phyloP scores from a whole-genome alignment of 1,284 basidiomycete genomes.

The Schizopora paradoxa region DNA sequence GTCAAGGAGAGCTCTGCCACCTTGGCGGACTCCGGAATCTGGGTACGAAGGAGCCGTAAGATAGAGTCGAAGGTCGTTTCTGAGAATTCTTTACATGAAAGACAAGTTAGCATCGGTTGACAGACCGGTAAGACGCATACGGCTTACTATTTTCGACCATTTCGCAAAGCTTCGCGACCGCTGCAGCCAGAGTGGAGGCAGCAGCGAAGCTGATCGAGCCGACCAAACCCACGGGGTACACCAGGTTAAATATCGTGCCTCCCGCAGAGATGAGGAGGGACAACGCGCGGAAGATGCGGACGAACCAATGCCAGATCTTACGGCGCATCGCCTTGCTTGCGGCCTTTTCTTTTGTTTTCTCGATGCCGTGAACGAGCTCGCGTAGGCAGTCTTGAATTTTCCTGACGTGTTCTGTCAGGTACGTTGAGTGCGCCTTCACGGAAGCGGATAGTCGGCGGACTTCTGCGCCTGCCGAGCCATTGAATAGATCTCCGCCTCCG shows the following conservation, averaged over 20 bases:
- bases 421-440: conserved; percentile 3
- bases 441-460: not conserved
- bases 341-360: conserved; percentile 12
- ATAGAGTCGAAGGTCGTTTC: conserved; percentile 15
- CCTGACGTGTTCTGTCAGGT: conserved; percentile 5
- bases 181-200: conserved; percentile 8
- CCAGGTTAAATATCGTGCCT: conserved; percentile 8
- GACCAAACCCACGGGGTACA: conserved; percentile 10
- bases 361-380: conserved; percentile 9
- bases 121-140: not conserved
- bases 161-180: conserved; percentile 10
- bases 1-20: conserved; percentile 13
- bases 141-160: conserved; percentile 10
- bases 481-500: conserved; percentile 5
- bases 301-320: conserved; percentile 13
- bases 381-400: conserved; percentile 10
- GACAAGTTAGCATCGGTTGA: not conserved
- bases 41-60: conserved; percentile 8
- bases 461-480: conserved; percentile 5
- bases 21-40: conserved; percentile 13
- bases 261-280: conserved; percentile 9
- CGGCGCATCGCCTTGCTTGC: conserved; percentile 6
- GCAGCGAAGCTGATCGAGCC: conserved; percentile 8
- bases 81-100: not conserved
- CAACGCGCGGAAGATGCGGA: conserved; percentile 7